Conservation (phyloP, 805 yeast genomes). For the Aciculoconidium aculeatum region DNA sequence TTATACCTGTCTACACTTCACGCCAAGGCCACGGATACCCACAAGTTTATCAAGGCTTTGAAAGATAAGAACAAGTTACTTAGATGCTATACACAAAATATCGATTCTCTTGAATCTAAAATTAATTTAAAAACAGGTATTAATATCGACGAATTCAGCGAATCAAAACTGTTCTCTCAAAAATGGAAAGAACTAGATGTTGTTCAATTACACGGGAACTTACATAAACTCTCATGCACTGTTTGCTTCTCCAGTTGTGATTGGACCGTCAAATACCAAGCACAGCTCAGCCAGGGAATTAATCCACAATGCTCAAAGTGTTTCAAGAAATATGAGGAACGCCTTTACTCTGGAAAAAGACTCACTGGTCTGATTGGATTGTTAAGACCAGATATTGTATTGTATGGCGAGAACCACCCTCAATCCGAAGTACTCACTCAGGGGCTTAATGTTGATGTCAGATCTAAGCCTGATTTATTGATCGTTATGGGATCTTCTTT, state of each 20-base stretch:
- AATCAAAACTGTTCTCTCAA: conserved; percentile 24
- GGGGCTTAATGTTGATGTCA: conserved; percentile 62
- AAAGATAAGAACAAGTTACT: conserved; percentile 61
- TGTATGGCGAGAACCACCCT: conserved; percentile 94
- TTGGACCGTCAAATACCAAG: conserved; percentile 56
- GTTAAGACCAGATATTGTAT: conserved; percentile 81
- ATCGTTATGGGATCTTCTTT: conserved; percentile 92
- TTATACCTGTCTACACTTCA: conserved; percentile 55
- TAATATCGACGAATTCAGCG: conserved; percentile 24
- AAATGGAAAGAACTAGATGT: conserved; percentile 66
- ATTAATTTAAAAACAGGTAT: conserved; percentile 60
- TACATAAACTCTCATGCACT: conserved; percentile 72
- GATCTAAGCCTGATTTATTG: conserved; percentile 65
- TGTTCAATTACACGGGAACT: conserved; percentile 87
- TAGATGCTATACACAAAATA: conserved; percentile 91
- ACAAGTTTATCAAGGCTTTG: conserved; percentile 59
- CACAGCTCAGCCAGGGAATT: conserved; percentile 50
- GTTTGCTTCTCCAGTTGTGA: conserved; percentile 51
- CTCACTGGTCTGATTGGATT: conserved; percentile 65
- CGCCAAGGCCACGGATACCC: conserved; percentile 83
- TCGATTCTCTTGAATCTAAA: conserved; percentile 76
- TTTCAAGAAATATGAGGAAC: conserved; percentile 44
- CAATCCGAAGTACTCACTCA: conserved; percentile 71
- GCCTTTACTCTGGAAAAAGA: conserved; percentile 69
- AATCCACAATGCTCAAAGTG: conserved; percentile 79